Evolutionary conservation across 2,329 filamentous ascomycete species (phyloP), one percentile per base, ranked within the genome.

Genomic region (Metarhizium album): DNA sequence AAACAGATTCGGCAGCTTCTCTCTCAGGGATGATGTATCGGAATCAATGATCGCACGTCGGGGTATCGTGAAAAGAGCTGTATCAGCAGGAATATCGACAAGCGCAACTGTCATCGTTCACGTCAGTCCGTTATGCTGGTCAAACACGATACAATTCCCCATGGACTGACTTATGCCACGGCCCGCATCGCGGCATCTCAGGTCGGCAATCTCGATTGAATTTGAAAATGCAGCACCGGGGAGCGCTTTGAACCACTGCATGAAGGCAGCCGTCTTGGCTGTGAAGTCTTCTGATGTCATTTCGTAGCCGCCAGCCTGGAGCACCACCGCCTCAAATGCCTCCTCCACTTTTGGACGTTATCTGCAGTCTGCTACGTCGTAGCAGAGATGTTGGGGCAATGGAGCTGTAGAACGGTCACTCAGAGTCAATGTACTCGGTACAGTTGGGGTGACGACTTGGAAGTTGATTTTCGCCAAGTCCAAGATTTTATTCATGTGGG

Each of bases 21-120:
- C 70, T 23, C 77, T 75, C 29, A 95, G 73, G 46, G 77, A 74
- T 1, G 88, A 93, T 40, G 86, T 94, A 62, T 84, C 76, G 22
- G 79, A 73, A 58, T 79, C 86, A 62, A 95, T 79, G 55, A 95
- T 83, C 47, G 78, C 72, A 45, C 73, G 69, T 54, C 86, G 81
- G 2, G 89, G 88, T 54, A 95, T 86, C 45, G 80, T 83, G 71
- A 95, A 95, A 42, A 95, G 76, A 46, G 84, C 78, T 51, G 88
- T 87, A 54, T 90, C 86, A 58, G 86, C 77, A 18, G 74, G 69
- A 49, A 95, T 87, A 55, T 88, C 79, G 52, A 75, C 65, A 22
- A 70, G 76, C 24, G 89, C 86, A 59, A 94, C 87, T 91, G 22
- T 22, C 2, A 31, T 18, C 27, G 31, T 51, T 5, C 18, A 38